A percentile compares a stretch with the other conserved stretches of the same genome.
phyloP scores from a whole-genome alignment of 805 yeast species.

The Kazachstania taianensis region DNA sequence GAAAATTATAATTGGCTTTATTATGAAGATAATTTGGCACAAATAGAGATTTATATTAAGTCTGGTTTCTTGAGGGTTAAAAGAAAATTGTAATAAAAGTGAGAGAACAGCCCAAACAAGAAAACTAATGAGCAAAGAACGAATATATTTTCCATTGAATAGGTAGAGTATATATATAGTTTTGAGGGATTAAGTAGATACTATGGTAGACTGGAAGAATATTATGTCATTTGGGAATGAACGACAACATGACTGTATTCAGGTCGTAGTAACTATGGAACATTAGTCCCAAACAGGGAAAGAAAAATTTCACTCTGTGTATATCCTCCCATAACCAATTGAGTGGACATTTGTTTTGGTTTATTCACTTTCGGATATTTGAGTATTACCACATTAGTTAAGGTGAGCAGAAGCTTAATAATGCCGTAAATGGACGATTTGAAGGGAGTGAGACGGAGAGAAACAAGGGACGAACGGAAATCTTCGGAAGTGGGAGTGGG shows the following conservation, averaged over 20 bases:
- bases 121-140: not conserved
- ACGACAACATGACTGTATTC: too few species aligned
- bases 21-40: not conserved
- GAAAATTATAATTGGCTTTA: not conserved
- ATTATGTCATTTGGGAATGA: too few species aligned
- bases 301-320: too few species aligned
- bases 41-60: not conserved
- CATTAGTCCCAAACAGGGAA: too few species aligned
- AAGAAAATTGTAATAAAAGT: not conserved
- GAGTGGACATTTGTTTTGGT: not conserved
- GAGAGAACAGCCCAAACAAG: not conserved
- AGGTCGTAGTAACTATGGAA: too few species aligned
- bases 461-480: too few species aligned
- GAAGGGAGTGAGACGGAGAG: too few species aligned
- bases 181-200: constrained; percentile 3
- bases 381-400: not conserved
- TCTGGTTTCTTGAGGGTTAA: not conserved
- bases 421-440: too few species aligned
- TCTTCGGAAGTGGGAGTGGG: too few species aligned
- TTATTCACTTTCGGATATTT: not conserved
- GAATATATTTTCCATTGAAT: not conserved
- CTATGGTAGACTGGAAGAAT: too few species aligned
- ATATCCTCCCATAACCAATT: too few species aligned
- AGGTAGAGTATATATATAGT: not conserved
- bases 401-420: too few species aligned